Base-by-base conservation (phyloP, 805 yeast genomes). In the Suhomyces vadensis region DNA sequence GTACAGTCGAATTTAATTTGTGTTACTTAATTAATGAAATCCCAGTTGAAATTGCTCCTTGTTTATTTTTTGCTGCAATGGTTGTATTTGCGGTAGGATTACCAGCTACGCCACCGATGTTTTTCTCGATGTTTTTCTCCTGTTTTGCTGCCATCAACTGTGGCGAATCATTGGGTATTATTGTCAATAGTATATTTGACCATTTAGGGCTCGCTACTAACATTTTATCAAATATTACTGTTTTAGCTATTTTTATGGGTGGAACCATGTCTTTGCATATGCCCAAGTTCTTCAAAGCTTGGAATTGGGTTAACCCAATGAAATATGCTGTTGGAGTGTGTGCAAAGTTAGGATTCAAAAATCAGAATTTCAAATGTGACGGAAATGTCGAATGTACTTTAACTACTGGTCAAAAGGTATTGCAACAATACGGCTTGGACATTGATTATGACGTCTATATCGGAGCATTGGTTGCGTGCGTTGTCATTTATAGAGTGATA, bases 381-480 rank as follows among this genome's bases (percentile, higher is more conserved):
- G 35, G 21, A 3, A 47, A 36, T 3, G 41, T 29, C 2, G 41
- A 42, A 6, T 66, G 72, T 44, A 36, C 55, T 5, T 57, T 71
- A 27, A 44, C 51, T 11, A 48, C 67, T 1, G 77, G 75, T 2
- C 53, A 56, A 10, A 53, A 51, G 8, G 70, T 71, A 2, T 58
- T 71, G 26, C 55, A 64, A 9, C 52, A 55, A 14, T 70, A 68
- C 42, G 54, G 59, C 3, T 56, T 71, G 42, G 51, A 55, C 16
- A 50, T 54, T 49, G 50, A 60, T 29, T 42, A 66, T 6, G 55
- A 60, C 3, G 61, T 55, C 3, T 57, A 50, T 38, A 56, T 67
- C 48, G 73, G 72, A 1, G 75, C 69, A 0, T 53, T 71, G 14
- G 49, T 64, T 11, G 65, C 67, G 3, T 67, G 73, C 48, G 48